Conservation (phyloP, 2,329 filamentous ascomycete species). For the Aspergillus sp. region DNA sequence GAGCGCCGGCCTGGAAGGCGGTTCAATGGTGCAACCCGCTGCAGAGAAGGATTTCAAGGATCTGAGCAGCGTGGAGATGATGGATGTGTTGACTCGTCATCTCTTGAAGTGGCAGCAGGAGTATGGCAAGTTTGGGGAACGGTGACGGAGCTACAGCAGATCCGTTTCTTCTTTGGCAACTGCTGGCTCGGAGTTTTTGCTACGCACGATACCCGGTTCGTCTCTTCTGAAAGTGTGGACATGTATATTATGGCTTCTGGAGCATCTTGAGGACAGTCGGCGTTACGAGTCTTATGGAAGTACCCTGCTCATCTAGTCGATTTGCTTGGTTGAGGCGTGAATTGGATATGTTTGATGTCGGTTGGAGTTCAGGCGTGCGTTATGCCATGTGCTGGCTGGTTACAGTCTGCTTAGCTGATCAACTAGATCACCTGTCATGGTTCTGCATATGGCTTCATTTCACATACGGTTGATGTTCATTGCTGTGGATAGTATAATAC, state of each 20-base stretch:
- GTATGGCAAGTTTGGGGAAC: conserved; percentile 58
- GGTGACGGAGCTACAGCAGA: conserved; percentile 31
- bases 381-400: too few species aligned
- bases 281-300: conserved; percentile 19
- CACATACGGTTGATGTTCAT: not conserved
- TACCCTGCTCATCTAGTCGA: conserved; percentile 12
- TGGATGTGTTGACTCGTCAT: conserved; percentile 79
- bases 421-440: not conserved
- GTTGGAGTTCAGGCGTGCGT: conserved; percentile 2
- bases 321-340: conserved; percentile 2
- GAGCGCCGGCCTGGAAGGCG: conserved; percentile 14
- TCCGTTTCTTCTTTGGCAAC: conserved; percentile 8
- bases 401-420: not conserved
- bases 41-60: conserved; percentile 66
- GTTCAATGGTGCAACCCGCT: conserved; percentile 21
- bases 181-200: conserved; percentile 13
- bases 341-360: conserved; percentile 3
- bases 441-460: not conserved
- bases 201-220: conserved; percentile 26
- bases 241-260: conserved; percentile 33
- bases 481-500: conserved; percentile 1
- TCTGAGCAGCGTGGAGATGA: conserved; percentile 82
- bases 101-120: conserved; percentile 84
- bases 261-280: conserved; percentile 25
- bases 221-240: conserved; percentile 23